These are phyloP conservation scores for Sphaerosporella brunnea DNA, from an alignment of 495 filamentous ascomycete genomes.

Conservation along the genomic window DNA sequence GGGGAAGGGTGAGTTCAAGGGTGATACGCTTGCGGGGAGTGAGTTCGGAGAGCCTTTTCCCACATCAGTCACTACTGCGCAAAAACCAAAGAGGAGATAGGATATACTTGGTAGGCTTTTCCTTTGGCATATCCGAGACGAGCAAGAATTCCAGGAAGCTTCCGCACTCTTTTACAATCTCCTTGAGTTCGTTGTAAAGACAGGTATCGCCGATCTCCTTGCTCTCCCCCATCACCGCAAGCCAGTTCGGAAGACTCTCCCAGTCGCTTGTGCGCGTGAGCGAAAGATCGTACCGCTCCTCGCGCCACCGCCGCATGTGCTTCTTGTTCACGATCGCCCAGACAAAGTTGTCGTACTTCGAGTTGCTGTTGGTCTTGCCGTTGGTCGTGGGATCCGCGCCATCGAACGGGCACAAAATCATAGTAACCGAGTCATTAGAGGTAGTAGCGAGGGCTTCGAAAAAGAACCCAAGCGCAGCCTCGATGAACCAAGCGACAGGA, in stretches of 20 bases:
- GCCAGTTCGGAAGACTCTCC: slow-evolving; percentile 75
- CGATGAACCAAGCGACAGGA: slow-evolving; percentile 53
- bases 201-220: slow-evolving; percentile 83
- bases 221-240: slow-evolving; percentile 89
- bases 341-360: slow-evolving; percentile 80
- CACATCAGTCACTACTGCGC: too few relatives aligned
- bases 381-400: slow-evolving; percentile 69
- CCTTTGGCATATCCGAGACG: slow-evolving; percentile 73
- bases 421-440: slow-evolving; percentile 52
- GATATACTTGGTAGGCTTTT: slow-evolving; percentile 72
- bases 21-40: slow-evolving; percentile 69
- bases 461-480: slow-evolving; percentile 53
- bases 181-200: slow-evolving; percentile 65
- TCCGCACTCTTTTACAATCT: slow-evolving; percentile 53
- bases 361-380: slow-evolving; percentile 37
- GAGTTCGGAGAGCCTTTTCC: slow-evolving; percentile 81
- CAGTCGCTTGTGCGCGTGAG: slow-evolving; percentile 85
- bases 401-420: slow-evolving; percentile 70
- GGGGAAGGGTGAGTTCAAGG: slow-evolving; percentile 54
- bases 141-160: slow-evolving; percentile 75
- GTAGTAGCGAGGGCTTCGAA: slow-evolving; percentile 55
- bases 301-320: slow-evolving; percentile 69
- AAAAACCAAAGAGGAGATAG: neutral
- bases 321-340: slow-evolving; percentile 94
- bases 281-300: slow-evolving; percentile 86